phyloP scores from a whole-genome alignment of 225 moss, liverwort and hornwort species.

The Pleurozium schreberi region DNA sequence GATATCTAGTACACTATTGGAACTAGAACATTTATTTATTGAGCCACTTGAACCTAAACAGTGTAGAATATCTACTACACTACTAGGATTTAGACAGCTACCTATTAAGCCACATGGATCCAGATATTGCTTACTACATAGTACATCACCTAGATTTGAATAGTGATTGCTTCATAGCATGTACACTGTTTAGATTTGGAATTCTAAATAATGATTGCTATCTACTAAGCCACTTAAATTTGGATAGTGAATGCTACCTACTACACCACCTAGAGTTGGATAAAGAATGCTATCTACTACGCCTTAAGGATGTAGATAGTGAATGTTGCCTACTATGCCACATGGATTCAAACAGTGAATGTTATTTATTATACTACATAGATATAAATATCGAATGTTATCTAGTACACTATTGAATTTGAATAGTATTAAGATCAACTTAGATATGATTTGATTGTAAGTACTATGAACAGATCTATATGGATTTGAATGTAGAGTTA shows the following conservation, averaged over 20 bases:
- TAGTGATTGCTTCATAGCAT: too few relatives aligned
- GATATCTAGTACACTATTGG: fast-evolving
- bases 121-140: neutral
- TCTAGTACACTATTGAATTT: neutral
- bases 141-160: too few relatives aligned
- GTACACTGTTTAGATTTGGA: fast-evolving
- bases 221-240: fast-evolving
- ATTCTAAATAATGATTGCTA: neutral
- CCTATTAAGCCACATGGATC: neutral
- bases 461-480: fast-evolving
- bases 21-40: neutral
- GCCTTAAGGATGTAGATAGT: fast-evolving
- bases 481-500: neutral
- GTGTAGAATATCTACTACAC: neutral
- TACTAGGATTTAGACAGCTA: too few relatives aligned
- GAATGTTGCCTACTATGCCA: too few relatives aligned
- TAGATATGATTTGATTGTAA: neutral
- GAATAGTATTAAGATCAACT: neutral
- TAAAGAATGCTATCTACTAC: neutral
- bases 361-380: neutral
- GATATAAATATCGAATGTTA: neutral
- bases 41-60: too few relatives aligned
- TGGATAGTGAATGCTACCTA: neutral
- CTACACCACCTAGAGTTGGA: fast-evolving
- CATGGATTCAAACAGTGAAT: neutral